phyloP scores from a whole-genome alignment of 148 eudicot species.

The Simmondsia chinensis region DNA sequence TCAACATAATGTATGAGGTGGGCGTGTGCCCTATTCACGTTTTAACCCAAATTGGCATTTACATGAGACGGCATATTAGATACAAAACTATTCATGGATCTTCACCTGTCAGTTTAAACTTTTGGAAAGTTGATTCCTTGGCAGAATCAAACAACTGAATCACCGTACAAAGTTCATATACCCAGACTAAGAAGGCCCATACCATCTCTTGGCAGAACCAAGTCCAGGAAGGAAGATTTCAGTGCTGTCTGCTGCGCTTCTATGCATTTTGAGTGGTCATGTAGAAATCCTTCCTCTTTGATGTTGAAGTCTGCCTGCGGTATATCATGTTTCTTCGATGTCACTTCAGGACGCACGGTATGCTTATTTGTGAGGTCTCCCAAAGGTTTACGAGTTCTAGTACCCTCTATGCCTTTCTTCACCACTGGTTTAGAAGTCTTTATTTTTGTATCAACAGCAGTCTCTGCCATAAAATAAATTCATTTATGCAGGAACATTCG shows the following conservation, averaged over 20 bases:
- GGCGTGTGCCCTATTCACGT: no score
- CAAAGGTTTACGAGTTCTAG: slow-evolving; percentile 29
- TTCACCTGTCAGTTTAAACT: no score
- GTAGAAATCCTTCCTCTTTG: slow-evolving; percentile 30
- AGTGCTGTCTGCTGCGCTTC: slow-evolving; percentile 15
- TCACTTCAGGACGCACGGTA: slow-evolving; percentile 10
- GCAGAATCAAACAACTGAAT: no score
- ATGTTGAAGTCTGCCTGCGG: slow-evolving; percentile 16
- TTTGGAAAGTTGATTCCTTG: no score
- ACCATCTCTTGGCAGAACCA: slow-evolving; percentile 26
- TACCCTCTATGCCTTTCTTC: slow-evolving; percentile 20
- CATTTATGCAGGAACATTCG: no score
- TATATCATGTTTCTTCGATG: slow-evolving; percentile 11
- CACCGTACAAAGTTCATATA: no score
- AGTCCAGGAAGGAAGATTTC: slow-evolving; percentile 14
- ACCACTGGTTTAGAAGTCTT: slow-evolving; percentile 18
- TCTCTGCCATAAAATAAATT: background rate
- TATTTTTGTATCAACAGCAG: background rate
- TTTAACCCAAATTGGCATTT: no score
- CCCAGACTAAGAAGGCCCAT: no score
- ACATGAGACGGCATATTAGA: no score
- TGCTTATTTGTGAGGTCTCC: slow-evolving; percentile 35
- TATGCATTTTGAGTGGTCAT: slow-evolving; percentile 35
- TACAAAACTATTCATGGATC: no score
- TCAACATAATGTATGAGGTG: no score